These are phyloP conservation scores for Xylariaceae sp. DNA, from an alignment of 2,329 filamentous ascomycete genomes.

Conservation along the genomic window DNA sequence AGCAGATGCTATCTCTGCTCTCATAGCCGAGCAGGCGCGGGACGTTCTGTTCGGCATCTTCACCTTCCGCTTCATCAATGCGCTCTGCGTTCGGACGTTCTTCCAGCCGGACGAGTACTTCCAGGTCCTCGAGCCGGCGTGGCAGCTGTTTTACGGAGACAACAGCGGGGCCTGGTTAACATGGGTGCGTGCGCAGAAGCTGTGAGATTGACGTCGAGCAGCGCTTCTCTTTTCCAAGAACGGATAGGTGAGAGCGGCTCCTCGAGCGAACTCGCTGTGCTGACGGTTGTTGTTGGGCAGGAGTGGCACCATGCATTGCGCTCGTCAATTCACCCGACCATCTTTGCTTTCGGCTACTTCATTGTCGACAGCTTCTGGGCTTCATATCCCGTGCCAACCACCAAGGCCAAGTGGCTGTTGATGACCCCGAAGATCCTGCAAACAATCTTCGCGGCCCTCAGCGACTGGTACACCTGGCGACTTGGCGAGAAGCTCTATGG, in stretches of 20 bases:
- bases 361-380: slow-evolving; percentile 52
- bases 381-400: slow-evolving; percentile 39
- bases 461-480: slow-evolving; percentile 85
- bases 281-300: slow-evolving; percentile 41
- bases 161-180: slow-evolving; percentile 84
- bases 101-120: slow-evolving; percentile 99
- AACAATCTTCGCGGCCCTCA: slow-evolving; percentile 67
- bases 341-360: slow-evolving; percentile 76
- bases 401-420: slow-evolving; percentile 62
- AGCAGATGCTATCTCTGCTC: slow-evolving; percentile 24
- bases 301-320: slow-evolving; percentile 89
- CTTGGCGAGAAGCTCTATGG: slow-evolving; percentile 72
- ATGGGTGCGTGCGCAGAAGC: slow-evolving; percentile 60
- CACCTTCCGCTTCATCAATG: slow-evolving; percentile 72
- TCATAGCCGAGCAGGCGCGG: slow-evolving; percentile 30
- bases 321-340: slow-evolving; percentile 81
- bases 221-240: neutral
- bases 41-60: slow-evolving; percentile 45
- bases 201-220: neutral
- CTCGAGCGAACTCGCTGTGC: slow-evolving; percentile 10
- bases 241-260: neutral
- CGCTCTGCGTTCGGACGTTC: slow-evolving; percentile 75
- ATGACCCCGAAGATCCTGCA: slow-evolving; percentile 71
- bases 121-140: slow-evolving; percentile 90
- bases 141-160: slow-evolving; percentile 76